phyloP scores from a whole-genome alignment of 176 grass and related monocot genomes.

The Avena eriantha region DNA sequence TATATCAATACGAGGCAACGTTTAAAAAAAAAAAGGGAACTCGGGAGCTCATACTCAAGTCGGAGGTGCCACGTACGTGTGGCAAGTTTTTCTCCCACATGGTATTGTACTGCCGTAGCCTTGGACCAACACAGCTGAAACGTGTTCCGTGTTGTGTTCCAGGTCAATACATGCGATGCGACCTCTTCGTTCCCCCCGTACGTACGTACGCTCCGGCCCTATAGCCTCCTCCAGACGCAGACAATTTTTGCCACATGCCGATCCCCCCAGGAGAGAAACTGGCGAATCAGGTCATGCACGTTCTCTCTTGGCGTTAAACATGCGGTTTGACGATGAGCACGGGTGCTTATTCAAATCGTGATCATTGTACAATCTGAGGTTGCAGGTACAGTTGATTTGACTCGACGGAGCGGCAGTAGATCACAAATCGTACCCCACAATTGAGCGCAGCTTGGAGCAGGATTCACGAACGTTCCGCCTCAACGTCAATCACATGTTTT shows the following conservation, averaged over 20 bases:
- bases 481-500: neutral
- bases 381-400: neutral
- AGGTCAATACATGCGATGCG: slow-evolving; percentile 51
- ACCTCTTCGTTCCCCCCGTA: neutral
- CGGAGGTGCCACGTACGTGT: neutral
- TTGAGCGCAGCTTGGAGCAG: neutral
- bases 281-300: neutral
- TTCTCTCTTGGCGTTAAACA: slow-evolving; percentile 18
- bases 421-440: neutral
- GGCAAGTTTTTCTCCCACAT: slow-evolving; percentile 10
- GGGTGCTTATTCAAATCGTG: neutral
- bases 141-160: neutral
- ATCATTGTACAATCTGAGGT: neutral
- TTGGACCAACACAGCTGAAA: slow-evolving; percentile 3
- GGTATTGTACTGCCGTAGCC: neutral
- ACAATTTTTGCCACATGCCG: neutral
- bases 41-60: neutral
- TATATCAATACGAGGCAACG: no score
- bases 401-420: neutral
- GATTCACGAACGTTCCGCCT: neutral
- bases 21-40: no score
- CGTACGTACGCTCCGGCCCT: neutral
- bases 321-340: slow-evolving; percentile 25
- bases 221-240: neutral
- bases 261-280: neutral